Base-by-base conservation (phyloP, 768 basidiomycete genomes). In the Leucocoprinus sp. region DNA sequence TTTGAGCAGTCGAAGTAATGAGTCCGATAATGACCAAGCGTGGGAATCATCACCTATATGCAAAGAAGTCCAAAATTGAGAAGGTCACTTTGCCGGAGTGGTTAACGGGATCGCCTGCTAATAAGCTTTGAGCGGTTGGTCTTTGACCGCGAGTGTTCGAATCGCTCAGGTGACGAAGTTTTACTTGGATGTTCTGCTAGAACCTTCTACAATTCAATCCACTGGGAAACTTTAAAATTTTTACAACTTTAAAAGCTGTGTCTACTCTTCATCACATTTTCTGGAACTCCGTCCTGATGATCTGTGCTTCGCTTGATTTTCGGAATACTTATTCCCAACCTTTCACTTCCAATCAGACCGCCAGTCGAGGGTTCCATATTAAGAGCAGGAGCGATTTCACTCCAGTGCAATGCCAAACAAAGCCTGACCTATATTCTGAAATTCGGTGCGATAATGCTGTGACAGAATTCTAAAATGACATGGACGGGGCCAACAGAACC, bases 61-160 rank as follows among this genome's bases (percentile, higher is more conserved):
- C 6, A 27, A 26, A 4, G n/a, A 29, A 5, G 7, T 4, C 11
- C n/a, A 15, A 27, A 12, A 3, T 8, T 19, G 14, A 23, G 18
- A 48, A 26, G n/a, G 82, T 84, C 82, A 84, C 84, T 85, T 87
- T 88, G 84, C 84, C 84, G 84, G 84, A 88, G 85, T 87, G 84
- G 84, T 88, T 86, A 87, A 85, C 79, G 78, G 78, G 77, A 78
- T 79, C 74, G 77, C 80, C 80, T 81, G 79, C 78, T 81, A 82
- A 38, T 36, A 37, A 38, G 44, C 19, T 45, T 36, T n/a, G 8
- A 58, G 56, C 55, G 56, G 56, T 58, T 55, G 55, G 54, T 52
- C 55, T 57, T 60, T 60, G 58, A 52, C 55, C 57, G 61, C 58
- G 58, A 58, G 58, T 60, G 59, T 62, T 62, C 59, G 58, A 60